A percentile compares a stretch with the other conserved stretches of the same genome.
Evolutionary conservation across 2,329 filamentous ascomycete species (phyloP).

Genomic region (Xylariaceae sp.): DNA sequence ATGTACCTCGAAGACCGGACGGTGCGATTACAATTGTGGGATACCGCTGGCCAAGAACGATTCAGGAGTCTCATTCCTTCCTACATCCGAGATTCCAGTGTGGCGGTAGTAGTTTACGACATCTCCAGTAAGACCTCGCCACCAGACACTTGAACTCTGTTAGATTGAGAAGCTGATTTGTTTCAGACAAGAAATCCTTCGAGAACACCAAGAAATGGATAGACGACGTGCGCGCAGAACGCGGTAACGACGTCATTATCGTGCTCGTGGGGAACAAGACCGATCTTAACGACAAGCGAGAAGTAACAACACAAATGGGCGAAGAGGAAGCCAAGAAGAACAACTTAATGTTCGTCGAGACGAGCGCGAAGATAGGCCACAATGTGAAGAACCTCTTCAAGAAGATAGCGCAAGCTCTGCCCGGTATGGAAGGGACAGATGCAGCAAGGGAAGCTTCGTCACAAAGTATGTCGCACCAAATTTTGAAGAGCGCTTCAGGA

Average conservation of each 20-base stretch:
- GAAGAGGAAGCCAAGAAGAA: slow-evolving; percentile 98
- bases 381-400: slow-evolving; percentile 98
- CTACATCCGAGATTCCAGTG: slow-evolving; percentile 96
- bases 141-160: neutral
- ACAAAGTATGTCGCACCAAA: slow-evolving; percentile 62
- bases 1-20: slow-evolving; percentile 99
- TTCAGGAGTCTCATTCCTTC: slow-evolving; percentile 97
- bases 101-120: slow-evolving; percentile 98
- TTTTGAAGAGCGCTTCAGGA: too few relatives aligned
- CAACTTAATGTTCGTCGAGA: slow-evolving; percentile 98
- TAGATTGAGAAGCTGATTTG: slow-evolving; percentile 7
- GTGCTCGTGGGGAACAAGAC: slow-evolving; percentile 99
- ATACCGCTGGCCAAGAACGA: slow-evolving; percentile 94
- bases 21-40: slow-evolving; percentile 95
- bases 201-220: slow-evolving; percentile 99
- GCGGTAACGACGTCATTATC: slow-evolving; percentile 98
- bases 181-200: slow-evolving; percentile 82
- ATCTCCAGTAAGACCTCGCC: slow-evolving; percentile 66
- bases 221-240: slow-evolving; percentile 92
- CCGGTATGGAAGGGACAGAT: slow-evolving; percentile 92
- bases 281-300: slow-evolving; percentile 94
- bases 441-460: slow-evolving; percentile 66
- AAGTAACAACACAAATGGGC: slow-evolving; percentile 93
- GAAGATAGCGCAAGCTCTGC: slow-evolving; percentile 95
- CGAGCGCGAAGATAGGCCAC: slow-evolving; percentile 93